These are phyloP conservation scores for Vanrija sp. DNA, from an alignment of 1,284 basidiomycete genomes.

Conservation along the genomic window DNA sequence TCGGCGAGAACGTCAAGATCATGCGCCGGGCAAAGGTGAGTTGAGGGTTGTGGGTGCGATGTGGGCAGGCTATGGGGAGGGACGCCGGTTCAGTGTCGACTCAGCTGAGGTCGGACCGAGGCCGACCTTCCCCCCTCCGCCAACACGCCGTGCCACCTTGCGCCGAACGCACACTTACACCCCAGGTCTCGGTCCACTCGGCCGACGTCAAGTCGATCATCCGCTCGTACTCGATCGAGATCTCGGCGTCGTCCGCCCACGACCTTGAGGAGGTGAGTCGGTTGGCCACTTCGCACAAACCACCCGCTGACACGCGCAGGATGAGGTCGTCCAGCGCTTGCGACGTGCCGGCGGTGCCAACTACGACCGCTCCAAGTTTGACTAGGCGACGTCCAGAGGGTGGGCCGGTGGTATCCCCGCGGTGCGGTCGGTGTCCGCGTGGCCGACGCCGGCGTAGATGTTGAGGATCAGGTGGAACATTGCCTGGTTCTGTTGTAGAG, in stretches of 20 bases:
- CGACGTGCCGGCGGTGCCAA: conserved; percentile 46
- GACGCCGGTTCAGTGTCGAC: too few species aligned
- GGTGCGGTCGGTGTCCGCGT: neutral
- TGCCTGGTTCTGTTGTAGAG: too few species aligned
- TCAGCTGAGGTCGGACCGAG: too few species aligned
- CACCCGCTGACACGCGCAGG: conserved; percentile 15
- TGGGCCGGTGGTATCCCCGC: neutral
- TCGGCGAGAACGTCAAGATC: conserved; percentile 75
- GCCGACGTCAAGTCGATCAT: conserved; percentile 79
- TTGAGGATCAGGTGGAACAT: too few species aligned
- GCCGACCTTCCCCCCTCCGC: too few species aligned
- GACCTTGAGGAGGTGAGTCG: conserved; percentile 70
- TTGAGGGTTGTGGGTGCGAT: conserved; percentile 1
- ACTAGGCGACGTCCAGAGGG: conserved; percentile 19
- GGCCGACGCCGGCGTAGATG: too few species aligned
- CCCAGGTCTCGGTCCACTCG: conserved; percentile 77
- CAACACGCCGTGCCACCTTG: neutral
- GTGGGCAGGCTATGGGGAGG: too few species aligned
- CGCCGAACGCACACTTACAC: neutral
- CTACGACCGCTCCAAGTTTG: conserved; percentile 48
- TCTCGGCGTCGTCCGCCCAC: conserved; percentile 70
- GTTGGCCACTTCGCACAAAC: neutral
- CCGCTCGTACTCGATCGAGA: conserved; percentile 75
- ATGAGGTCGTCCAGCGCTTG: conserved; percentile 37
- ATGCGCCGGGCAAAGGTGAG: conserved; percentile 85